A percentile compares a stretch with the other conserved stretches of the same genome.
Evolutionary conservation across 305 asterid species (phyloP).

Genomic region (Lippia alba): DNA sequence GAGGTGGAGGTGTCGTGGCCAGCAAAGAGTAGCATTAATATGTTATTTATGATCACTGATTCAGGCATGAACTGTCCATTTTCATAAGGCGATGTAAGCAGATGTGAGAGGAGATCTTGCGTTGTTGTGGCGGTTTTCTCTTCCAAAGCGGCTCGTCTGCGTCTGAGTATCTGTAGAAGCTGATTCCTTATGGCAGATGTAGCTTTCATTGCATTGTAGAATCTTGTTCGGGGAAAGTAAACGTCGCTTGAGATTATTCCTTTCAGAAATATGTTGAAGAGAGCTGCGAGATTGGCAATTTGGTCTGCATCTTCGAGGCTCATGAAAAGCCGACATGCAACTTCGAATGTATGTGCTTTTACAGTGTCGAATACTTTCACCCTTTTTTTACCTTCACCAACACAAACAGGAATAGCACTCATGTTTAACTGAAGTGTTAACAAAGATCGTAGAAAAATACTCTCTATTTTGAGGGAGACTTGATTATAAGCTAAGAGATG

Average conservation of each 20-base stretch:
- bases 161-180: constrained; percentile 43
- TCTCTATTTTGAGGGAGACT: no score
- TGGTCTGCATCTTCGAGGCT: constrained; percentile 56
- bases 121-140: constrained; percentile 37
- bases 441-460: no score
- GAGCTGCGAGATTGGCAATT: constrained; percentile 49
- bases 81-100: constrained; percentile 54
- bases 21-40: constrained; percentile 63
- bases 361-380: constrained; percentile 52
- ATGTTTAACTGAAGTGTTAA: no score
- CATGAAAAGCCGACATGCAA: constrained; percentile 68
- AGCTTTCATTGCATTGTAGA: constrained; percentile 53
- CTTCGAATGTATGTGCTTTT: constrained; percentile 58
- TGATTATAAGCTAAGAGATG: no score
- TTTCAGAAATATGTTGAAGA: constrained; percentile 54
- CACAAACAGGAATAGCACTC: no score
- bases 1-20: constrained; percentile 69
- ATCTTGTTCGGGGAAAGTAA: constrained; percentile 61
- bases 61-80: constrained; percentile 63
- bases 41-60: constrained; percentile 54
- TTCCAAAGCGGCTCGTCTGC: constrained; percentile 51
- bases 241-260: constrained; percentile 57
- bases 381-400: constrained; percentile 48
- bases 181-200: constrained; percentile 43
- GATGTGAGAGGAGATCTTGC: constrained; percentile 67